Evolutionary conservation across 2,329 filamentous ascomycete species (phyloP).

Genomic region (Cladosporium phlei): DNA sequence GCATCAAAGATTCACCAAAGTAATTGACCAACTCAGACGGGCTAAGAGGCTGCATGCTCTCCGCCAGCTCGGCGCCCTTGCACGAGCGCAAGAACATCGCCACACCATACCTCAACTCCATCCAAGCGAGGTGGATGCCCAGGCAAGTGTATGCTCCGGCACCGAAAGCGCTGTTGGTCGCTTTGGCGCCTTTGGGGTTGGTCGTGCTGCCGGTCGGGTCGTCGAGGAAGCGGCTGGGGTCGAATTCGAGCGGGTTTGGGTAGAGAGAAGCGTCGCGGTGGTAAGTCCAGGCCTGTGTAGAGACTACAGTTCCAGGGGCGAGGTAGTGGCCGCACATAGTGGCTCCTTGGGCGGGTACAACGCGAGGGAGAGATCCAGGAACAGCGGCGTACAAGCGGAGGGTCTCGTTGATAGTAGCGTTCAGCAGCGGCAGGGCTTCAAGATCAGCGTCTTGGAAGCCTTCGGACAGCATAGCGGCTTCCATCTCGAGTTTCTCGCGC

Average conservation of each 20-base stretch:
- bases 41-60: slow-evolving; percentile 29
- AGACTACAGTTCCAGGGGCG: slow-evolving; percentile 33
- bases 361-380: slow-evolving; percentile 27
- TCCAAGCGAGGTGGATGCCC: slow-evolving; percentile 61
- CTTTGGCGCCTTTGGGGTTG: slow-evolving; percentile 33
- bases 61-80: slow-evolving; percentile 25
- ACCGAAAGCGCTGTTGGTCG: slow-evolving; percentile 64
- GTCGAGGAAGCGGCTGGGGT: slow-evolving; percentile 31
- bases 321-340: slow-evolving; percentile 34
- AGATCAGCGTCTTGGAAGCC: slow-evolving; percentile 22
- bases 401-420: slow-evolving; percentile 36
- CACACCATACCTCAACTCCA: slow-evolving; percentile 51
- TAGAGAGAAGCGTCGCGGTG: slow-evolving; percentile 31
- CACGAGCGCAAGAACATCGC: slow-evolving; percentile 51
- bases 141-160: slow-evolving; percentile 65
- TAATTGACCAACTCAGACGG: slow-evolving; percentile 43
- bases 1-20: slow-evolving; percentile 30
- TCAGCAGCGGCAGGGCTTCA: slow-evolving; percentile 17
- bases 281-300: slow-evolving; percentile 36
- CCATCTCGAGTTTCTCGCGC: slow-evolving; percentile 21
- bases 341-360: slow-evolving; percentile 24
- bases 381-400: slow-evolving; percentile 31
- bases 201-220: slow-evolving; percentile 27
- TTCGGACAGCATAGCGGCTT: slow-evolving; percentile 21
- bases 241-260: slow-evolving; percentile 20